Base-by-base conservation (phyloP, 208 protist genomes). In the Acanthamoeba royreba region DNA sequence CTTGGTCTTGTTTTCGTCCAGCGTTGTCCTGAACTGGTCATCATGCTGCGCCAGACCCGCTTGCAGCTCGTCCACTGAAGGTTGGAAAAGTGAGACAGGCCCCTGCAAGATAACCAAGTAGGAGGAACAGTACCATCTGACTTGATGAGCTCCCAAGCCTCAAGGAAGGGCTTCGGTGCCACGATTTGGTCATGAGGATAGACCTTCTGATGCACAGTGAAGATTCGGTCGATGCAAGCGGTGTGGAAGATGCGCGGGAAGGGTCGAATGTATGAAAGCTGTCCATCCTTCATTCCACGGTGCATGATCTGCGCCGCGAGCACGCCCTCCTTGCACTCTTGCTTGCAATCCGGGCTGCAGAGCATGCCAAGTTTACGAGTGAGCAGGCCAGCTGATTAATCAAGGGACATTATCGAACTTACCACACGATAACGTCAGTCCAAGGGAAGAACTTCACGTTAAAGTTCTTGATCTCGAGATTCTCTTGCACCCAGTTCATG, bases 391-490 rank as follows among this genome's bases (percentile, higher is more conserved):
- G n/a, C n/a, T n/a, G n/a, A n/a, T n/a, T n/a, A n/a, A n/a, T n/a
- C n/a, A n/a, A n/a, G n/a, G n/a, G n/a, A n/a, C 63, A 9, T 35
- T 28, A 28, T 8, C 35, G 19, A 43, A 0, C 49, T 58, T 22
- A 85, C 74, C 74, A 85, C 9, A 85, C n/a, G 38, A 53, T 4
- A 45, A 85, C 17, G 74, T 85, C 74, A 28, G 74, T 85, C 74
- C 74, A 85, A n/a, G 74, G 74, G 74, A 85, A 85, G 74, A 85
- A 85, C 74, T 85, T 85, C 43, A 85, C 43, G n/a, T 85, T 85
- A 45, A 85, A 85, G 43, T 85, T 85, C 74, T 53, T 85, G 42
- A 45, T 85, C 28, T 85, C 74, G 43, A 85, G 53, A n/a, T 85
- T 22, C 43, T 85, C 74, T 45, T 85, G 74, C 1, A 85, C 74